Percentiles rank a stretch among this genome's conserved stretches.
phyloP scores from a whole-genome alignment of 106 monocot species.

The Dendrobium officinale region DNA sequence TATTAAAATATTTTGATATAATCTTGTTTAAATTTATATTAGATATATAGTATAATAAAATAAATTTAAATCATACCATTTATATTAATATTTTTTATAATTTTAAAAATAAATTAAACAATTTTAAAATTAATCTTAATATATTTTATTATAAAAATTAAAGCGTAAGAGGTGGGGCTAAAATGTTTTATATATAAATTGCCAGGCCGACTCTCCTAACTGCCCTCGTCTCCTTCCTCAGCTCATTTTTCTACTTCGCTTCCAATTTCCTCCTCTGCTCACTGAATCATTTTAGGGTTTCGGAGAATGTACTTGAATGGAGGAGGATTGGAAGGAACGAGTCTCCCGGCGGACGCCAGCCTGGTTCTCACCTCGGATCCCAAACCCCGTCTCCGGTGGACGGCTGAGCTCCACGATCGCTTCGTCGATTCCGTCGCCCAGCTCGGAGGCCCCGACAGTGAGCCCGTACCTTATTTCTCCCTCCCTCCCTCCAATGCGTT shows the following conservation, averaged over 20 bases:
- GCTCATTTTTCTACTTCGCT: not conserved
- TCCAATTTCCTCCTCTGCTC: conserved; percentile 1
- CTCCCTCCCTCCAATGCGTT: not conserved
- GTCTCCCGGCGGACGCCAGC: conserved; percentile 10
- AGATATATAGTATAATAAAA: no score
- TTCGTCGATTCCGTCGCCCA: conserved; percentile 72
- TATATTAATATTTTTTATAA: no score
- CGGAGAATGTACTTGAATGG: conserved; percentile 2
- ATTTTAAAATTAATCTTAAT: no score
- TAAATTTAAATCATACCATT: no score
- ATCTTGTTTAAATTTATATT: no score
- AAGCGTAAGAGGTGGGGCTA: not conserved
- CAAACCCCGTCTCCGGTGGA: conserved; percentile 73
- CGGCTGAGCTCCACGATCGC: conserved; percentile 65
- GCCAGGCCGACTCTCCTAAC: not conserved
- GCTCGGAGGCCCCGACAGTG: conserved; percentile 78
- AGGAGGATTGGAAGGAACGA: conserved; percentile 2
- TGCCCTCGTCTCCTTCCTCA: not conserved
- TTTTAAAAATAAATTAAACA: no score
- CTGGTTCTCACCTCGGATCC: conserved; percentile 30
- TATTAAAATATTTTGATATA: no score
- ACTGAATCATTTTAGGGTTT: not conserved
- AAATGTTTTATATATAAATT: not conserved
- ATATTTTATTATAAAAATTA: not conserved
- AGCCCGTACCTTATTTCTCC: conserved; percentile 3